Percentiles rank a stretch among this genome's conserved stretches.
Evolutionary conservation across 2,329 filamentous ascomycete genomes (phyloP).

Genomic region (Ophiostoma himal-ulmi): DNA sequence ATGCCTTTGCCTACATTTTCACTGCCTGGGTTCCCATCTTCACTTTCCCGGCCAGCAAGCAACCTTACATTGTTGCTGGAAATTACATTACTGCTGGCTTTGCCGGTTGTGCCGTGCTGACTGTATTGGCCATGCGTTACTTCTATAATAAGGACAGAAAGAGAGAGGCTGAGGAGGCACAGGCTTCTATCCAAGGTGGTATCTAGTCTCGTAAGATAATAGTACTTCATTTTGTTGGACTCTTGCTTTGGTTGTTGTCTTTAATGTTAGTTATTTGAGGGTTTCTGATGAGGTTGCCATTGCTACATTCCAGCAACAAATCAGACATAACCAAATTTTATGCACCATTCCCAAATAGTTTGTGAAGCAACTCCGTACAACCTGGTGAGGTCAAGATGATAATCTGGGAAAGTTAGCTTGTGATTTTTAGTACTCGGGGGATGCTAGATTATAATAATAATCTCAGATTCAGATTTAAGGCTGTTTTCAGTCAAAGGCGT

Average conservation of each 20-base stretch:
- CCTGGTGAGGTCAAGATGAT: neutral
- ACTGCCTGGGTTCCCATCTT: conserved; percentile 32
- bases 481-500: neutral
- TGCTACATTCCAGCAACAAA: neutral
- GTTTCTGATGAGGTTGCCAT: neutral
- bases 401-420: neutral
- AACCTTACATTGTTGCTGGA: conserved; percentile 31
- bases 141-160: conserved; percentile 26
- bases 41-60: conserved; percentile 30
- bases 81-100: conserved; percentile 30
- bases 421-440: neutral
- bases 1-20: conserved; percentile 31
- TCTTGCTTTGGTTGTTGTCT: no score
- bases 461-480: neutral
- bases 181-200: neutral
- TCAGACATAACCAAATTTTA: neutral
- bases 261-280: no score
- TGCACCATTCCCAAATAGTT: neutral
- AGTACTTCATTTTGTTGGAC: no score
- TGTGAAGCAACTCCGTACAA: neutral
- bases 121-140: conserved; percentile 27
- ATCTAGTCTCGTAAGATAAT: neutral
- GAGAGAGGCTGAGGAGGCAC: neutral
- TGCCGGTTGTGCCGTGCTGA: conserved; percentile 22
- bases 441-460: neutral